phyloP scores from a whole-genome alignment of 345 rosid genomes.

The Psidium friedrichsthalianum region DNA sequence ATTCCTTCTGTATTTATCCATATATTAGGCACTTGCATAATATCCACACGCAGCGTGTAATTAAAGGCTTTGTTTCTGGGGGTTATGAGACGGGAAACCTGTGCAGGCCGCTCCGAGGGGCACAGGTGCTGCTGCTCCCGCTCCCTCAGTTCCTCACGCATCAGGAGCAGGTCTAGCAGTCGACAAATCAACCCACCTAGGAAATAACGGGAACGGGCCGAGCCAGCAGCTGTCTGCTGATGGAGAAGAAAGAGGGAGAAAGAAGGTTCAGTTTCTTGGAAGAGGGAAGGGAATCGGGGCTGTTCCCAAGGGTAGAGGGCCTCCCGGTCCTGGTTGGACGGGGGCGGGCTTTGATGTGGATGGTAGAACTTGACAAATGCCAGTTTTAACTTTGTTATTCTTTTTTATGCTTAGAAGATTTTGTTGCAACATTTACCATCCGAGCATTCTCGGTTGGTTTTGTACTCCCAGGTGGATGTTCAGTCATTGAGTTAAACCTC shows the following conservation, averaged over 20 bases:
- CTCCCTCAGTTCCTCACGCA: conserved; percentile 16
- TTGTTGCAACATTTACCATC: background rate
- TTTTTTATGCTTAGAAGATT: background rate
- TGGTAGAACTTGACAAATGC: conserved; percentile 34
- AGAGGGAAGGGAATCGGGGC: conserved; percentile 55
- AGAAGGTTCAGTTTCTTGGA: conserved; percentile 51
- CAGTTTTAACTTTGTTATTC: background rate
- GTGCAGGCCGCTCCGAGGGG: conserved; percentile 16
- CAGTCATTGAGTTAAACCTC: background rate
- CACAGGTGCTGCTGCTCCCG: conserved; percentile 5
- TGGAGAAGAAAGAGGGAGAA: conserved; percentile 48
- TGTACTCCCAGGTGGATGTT: background rate
- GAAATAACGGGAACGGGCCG: conserved; percentile 21
- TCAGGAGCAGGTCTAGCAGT: conserved; percentile 14
- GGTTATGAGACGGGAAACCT: conserved; percentile 30
- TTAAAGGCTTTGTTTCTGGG: conserved; percentile 8
- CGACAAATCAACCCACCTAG: conserved; percentile 19
- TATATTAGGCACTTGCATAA: background rate
- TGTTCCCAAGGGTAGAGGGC: conserved; percentile 48
- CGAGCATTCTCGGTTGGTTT: background rate
- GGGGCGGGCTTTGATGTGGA: conserved; percentile 73
- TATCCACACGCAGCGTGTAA: conserved; percentile 2
- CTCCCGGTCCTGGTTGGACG: conserved; percentile 55
- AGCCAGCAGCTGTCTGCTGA: conserved; percentile 31
- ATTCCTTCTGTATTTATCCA: background rate